A percentile compares a stretch with the other conserved stretches of the same genome.
phyloP scores from a whole-genome alignment of 495 filamentous ascomycete species.

The Penicillium turbatum region DNA sequence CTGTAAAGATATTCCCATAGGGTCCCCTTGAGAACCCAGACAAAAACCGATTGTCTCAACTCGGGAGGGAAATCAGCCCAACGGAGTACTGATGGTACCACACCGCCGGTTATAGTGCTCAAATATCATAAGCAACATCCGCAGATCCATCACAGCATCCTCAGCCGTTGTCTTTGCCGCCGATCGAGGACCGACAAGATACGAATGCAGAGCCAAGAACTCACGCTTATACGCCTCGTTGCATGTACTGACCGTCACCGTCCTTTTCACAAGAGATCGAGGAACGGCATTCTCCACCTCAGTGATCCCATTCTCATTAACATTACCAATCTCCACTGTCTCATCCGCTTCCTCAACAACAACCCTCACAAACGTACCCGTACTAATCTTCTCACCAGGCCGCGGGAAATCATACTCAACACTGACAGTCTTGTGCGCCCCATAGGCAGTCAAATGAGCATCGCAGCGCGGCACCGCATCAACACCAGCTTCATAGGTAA shows the following conservation, averaged over 20 bases:
- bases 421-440: constrained; percentile 41
- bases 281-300: not conserved
- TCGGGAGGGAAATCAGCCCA: constrained; percentile 22
- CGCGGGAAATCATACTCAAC: constrained; percentile 52
- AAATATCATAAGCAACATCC: constrained; percentile 34
- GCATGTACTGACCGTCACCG: constrained; percentile 39
- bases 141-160: constrained; percentile 48
- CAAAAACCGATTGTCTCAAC: not conserved
- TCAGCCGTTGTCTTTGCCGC: constrained; percentile 46
- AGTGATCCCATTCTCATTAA: constrained; percentile 1
- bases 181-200: constrained; percentile 33
- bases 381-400: constrained; percentile 20
- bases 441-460: constrained; percentile 52
- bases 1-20: too few species aligned
- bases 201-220: constrained; percentile 45
- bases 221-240: constrained; percentile 52
- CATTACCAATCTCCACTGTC: constrained; percentile 9
- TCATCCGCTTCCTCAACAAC: constrained; percentile 42
- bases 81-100: constrained; percentile 39
- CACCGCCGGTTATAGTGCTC: constrained; percentile 43
- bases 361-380: constrained; percentile 44
- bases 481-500: constrained; percentile 54
- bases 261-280: constrained; percentile 20
- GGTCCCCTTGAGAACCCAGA: not conserved
- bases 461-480: constrained; percentile 53